Conservation (phyloP, 495 filamentous ascomycete genomes). For the Hypoxylon lienhwacheense region DNA sequence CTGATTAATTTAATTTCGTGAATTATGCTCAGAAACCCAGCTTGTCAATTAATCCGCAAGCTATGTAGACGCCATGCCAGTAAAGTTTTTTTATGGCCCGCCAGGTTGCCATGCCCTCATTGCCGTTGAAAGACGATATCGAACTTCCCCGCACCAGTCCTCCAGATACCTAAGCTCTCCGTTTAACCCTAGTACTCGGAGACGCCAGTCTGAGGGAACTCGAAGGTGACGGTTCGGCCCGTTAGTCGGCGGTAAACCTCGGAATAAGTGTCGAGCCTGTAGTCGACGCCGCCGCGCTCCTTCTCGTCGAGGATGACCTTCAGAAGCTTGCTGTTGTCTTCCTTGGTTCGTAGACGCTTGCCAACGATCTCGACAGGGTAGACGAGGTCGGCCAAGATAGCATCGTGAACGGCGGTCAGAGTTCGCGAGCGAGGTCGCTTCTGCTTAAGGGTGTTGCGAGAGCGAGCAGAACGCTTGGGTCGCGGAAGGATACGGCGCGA, state of each 20-base stretch:
- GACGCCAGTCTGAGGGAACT: conserved; percentile 85
- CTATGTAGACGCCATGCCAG: conserved; percentile 36
- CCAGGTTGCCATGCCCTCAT: conserved; percentile 29
- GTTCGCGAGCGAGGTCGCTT: conserved; percentile 98
- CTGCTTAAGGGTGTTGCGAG: conserved; percentile 90
- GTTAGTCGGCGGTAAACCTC: conserved; percentile 97
- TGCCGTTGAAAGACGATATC: conserved; percentile 18
- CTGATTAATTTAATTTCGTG: conserved; percentile 12
- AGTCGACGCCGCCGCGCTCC: conserved; percentile 98
- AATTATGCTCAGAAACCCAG: conserved; percentile 25
- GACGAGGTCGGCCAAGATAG: conserved; percentile 93
- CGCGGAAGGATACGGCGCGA: conserved; percentile 97
- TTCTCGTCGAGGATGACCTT: conserved; percentile 99
- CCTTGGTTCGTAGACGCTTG: conserved; percentile 94
- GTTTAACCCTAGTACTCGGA: conserved; percentile 69
- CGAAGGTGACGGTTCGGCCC: conserved; percentile 89
- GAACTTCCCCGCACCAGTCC: conserved; percentile 22
- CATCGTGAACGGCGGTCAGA: conserved; percentile 95
- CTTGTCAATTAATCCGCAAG: conserved; percentile 32
- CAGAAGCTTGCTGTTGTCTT: conserved; percentile 94
- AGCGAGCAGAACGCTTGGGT: conserved; percentile 93
- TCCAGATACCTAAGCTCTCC: conserved; percentile 11
- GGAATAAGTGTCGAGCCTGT: conserved; percentile 97
- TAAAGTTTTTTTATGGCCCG: conserved; percentile 29
- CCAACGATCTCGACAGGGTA: conserved; percentile 99